These are phyloP conservation scores for Mortierella alpina DNA, from an alignment of 192 early-diverging fungal species.

Conservation along the genomic window DNA sequence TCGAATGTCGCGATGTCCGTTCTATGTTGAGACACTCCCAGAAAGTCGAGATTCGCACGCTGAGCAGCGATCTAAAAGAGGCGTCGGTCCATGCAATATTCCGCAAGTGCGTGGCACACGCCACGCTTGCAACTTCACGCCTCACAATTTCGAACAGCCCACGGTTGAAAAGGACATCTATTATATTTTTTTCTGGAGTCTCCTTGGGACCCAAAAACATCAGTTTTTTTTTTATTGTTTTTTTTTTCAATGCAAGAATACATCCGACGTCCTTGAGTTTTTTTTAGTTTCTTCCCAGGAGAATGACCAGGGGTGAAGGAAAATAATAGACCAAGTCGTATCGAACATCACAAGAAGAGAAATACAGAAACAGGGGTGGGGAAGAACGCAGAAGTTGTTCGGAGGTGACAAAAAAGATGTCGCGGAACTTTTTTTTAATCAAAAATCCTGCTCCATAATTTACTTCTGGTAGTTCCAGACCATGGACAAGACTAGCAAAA, in stretches of 20 bases:
- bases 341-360: slow-evolving; percentile 10
- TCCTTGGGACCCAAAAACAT: slow-evolving; percentile 36
- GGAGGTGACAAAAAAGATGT: not conserved
- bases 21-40: too few relatives aligned
- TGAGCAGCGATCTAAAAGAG: too few relatives aligned
- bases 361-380: slow-evolving; percentile 7
- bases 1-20: too few relatives aligned
- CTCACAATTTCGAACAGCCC: too few relatives aligned
- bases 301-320: slow-evolving; percentile 19
- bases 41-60: too few relatives aligned
- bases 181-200: slow-evolving; percentile 28
- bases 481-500: slow-evolving; percentile 70
- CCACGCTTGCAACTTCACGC: too few relatives aligned
- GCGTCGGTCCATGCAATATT: too few relatives aligned
- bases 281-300: slow-evolving; percentile 15
- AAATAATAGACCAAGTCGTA: slow-evolving; percentile 7
- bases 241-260: slow-evolving; percentile 1
- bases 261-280: not conserved
- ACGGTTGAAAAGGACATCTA: not conserved
- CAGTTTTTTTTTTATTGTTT: slow-evolving; percentile 37
- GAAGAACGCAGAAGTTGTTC: not conserved
- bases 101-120: too few relatives aligned
- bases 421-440: slow-evolving; percentile 4
- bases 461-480: slow-evolving; percentile 83
- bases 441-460: slow-evolving; percentile 23